phyloP scores from a whole-genome alignment of 768 basidiomycete genomes.

The Cyclocybe aegerita region DNA sequence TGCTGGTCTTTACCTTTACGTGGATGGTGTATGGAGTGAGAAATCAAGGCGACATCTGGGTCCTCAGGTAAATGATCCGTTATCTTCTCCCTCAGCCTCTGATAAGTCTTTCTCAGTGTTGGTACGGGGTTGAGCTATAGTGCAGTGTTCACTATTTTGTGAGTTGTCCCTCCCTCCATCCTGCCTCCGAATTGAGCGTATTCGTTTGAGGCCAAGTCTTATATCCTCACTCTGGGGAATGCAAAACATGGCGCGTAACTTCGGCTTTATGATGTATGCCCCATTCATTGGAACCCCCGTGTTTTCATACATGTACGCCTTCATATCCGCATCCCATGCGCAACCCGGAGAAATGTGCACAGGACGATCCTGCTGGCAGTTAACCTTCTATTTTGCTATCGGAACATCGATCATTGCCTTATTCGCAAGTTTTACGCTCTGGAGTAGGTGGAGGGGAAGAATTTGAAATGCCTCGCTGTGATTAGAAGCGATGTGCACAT shows the following conservation, averaged over 20 bases:
- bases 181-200: constrained; percentile 1
- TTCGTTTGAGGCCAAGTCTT: constrained; percentile 59
- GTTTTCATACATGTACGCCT: constrained; percentile 81
- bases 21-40: constrained; percentile 54
- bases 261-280: constrained; percentile 70
- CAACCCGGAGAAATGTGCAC: constrained; percentile 43
- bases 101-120: constrained; percentile 37
- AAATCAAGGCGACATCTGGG: constrained; percentile 59
- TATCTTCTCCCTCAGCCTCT: neutral
- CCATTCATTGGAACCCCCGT: constrained; percentile 73
- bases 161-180: constrained; percentile 25
- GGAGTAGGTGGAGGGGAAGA: constrained; percentile 61
- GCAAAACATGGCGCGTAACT: constrained; percentile 72
- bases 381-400: constrained; percentile 60
- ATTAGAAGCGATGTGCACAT: neutral
- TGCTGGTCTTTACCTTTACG: constrained; percentile 51
- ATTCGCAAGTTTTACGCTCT: constrained; percentile 46
- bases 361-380: constrained; percentile 62
- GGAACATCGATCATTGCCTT: constrained; percentile 44
- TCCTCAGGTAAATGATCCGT: constrained; percentile 53
- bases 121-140: constrained; percentile 74
- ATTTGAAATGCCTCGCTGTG: constrained; percentile 24
- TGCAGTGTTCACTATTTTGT: constrained; percentile 69
- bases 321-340: constrained; percentile 54
- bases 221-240: constrained; percentile 73